A percentile compares a stretch with the other conserved stretches of the same genome.
Conservation (phyloP, 2,329 filamentous ascomycete species). For the Alternaria hordeiaustralica region DNA sequence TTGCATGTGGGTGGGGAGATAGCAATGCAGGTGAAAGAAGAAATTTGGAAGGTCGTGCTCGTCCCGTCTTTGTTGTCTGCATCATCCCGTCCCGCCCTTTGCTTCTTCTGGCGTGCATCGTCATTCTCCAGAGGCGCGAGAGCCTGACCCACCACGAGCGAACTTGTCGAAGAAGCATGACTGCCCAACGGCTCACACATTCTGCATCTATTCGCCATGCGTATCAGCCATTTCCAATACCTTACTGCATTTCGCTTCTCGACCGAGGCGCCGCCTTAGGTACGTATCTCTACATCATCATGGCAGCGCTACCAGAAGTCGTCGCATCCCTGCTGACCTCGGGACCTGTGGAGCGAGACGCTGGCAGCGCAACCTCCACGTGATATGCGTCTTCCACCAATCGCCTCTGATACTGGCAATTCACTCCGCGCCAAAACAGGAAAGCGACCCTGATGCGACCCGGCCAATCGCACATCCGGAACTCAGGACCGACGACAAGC, state of each 20-base stretch:
- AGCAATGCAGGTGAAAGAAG: slow-evolving; percentile 10
- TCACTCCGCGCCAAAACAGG: slow-evolving; percentile 28
- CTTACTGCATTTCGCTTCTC: slow-evolving; percentile 14
- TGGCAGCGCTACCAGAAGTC: slow-evolving; percentile 12
- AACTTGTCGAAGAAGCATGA: slow-evolving; percentile 13
- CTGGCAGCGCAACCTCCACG: slow-evolving; percentile 22
- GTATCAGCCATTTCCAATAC: slow-evolving; percentile 17
- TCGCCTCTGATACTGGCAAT: slow-evolving; percentile 8
- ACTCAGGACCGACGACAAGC: slow-evolving; percentile 5
- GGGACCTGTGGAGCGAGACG: slow-evolving; percentile 21
- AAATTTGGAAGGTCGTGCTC: slow-evolving; percentile 5
- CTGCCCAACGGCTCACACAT: slow-evolving; percentile 6
- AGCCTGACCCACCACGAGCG: background rate
- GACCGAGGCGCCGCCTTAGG: slow-evolving; percentile 6
- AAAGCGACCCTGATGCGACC: slow-evolving; percentile 2
- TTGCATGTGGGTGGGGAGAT: slow-evolving; percentile 16
- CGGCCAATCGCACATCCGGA: slow-evolving; percentile 15
- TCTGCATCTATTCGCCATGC: slow-evolving; percentile 3
- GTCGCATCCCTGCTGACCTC: slow-evolving; percentile 20
- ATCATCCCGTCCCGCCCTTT: slow-evolving; percentile 11
- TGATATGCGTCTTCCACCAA: slow-evolving; percentile 23
- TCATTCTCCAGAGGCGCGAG: slow-evolving; percentile 10
- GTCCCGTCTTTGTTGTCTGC: slow-evolving; percentile 16
- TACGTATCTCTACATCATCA: slow-evolving; percentile 10
- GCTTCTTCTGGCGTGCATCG: slow-evolving; percentile 14